Evolutionary conservation across 805 yeast species (phyloP).

Genomic region (Pichia scutulata): DNA sequence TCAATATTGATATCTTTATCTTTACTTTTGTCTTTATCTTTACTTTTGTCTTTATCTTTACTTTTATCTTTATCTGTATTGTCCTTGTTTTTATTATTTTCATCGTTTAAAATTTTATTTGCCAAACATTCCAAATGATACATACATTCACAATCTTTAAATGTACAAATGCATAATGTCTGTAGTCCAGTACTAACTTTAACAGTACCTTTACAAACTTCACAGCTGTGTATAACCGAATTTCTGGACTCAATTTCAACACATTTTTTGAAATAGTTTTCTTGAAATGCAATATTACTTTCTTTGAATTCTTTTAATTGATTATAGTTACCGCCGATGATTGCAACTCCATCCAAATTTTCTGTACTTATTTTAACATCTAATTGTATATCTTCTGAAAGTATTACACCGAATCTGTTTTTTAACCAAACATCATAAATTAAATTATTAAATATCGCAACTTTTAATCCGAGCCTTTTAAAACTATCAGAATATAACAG

Average conservation of each 20-base stretch:
- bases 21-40: neutral
- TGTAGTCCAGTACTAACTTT: conserved; percentile 10
- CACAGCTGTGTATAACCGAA: conserved; percentile 5
- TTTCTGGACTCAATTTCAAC: conserved; percentile 3
- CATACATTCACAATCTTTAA: conserved; percentile 20
- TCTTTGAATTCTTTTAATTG: conserved; percentile 20
- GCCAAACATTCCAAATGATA: conserved; percentile 32
- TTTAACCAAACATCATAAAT: conserved; percentile 29
- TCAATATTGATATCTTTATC: neutral
- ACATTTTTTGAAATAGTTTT: conserved; percentile 14
- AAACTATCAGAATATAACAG: conserved; percentile 39
- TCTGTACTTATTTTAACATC: conserved; percentile 6
- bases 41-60: neutral
- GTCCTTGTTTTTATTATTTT: neutral
- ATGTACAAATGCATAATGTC: conserved; percentile 20
- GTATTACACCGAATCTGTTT: conserved; percentile 26
- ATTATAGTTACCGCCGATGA: conserved; percentile 25
- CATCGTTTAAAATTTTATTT: conserved; percentile 8
- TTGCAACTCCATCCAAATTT: conserved; percentile 6
- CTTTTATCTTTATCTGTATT: neutral
- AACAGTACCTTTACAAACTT: conserved; percentile 11
- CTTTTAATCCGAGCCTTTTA: conserved; percentile 35
- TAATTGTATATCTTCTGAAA: conserved; percentile 19
- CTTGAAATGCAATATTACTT: conserved; percentile 7
- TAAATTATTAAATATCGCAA: conserved; percentile 36